Base-by-base conservation (phyloP, 345 rosid species). In the Aegle marmelos region DNA sequence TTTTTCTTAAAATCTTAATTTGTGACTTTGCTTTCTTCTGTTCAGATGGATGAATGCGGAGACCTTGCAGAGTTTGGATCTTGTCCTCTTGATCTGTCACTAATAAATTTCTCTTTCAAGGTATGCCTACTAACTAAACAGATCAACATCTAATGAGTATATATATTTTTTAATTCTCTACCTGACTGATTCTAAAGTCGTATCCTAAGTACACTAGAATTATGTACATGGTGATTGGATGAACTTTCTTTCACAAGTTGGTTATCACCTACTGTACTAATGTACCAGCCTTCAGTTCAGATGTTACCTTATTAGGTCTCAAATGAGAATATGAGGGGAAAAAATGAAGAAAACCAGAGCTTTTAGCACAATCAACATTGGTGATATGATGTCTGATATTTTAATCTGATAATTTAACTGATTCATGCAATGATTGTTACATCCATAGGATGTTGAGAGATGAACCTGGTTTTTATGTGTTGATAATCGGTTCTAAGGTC, bases 51-150 rank as follows among this genome's bases (percentile, higher is more conserved):
- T 75, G 93, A 88, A 78, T 91, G 90, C 70, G 88, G 90, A 72
- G 91, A 91, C 48, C 76, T 92, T 41, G 87, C 82, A 30, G 87
- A 87, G 74, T 91, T 89, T 65, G 85, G 83, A 71, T 83, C 91
- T 66, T 81, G 86, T 56, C 91, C 93, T 62, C 79, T 87, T 68
- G 78, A 87, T 77, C 91, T 92, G 79, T 88, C 97, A 0, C 80
- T 84, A 79, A 86, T 91, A 68, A 92, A 91, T 78, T 91, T 92
- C 79, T 92, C 97, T 76, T 92, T 92, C 82, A 92, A 92, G 94
- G 97, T 90, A 88, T 79, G 84, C 11, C 57, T 33, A 21, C 45
- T 28, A 8, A 31, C 56, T 2, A 36, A 57, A 24, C 8, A 4
- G 39, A 63, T 39, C 22, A 5, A n/a, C 24, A 13, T 64, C 19